phyloP scores from a whole-genome alignment of 352 stramenopile genomes.

The Phytopythium boreale region DNA sequence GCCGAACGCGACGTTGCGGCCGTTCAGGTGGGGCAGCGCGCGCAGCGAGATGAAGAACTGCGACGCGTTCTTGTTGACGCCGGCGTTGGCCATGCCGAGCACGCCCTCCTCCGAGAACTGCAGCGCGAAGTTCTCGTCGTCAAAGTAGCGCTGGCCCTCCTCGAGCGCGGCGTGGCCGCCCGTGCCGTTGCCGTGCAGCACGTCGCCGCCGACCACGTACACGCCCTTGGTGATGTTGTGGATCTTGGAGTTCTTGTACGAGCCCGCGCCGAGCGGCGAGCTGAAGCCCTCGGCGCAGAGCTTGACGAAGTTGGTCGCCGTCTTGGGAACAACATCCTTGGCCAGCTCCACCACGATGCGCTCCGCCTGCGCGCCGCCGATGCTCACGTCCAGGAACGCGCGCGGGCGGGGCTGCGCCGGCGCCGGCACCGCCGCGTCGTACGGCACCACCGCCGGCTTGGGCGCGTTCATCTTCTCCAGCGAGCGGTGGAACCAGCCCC shows the following conservation, averaged over 20 bases:
- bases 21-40: constrained; percentile 81
- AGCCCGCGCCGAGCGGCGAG: constrained; percentile 58
- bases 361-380: constrained; percentile 69
- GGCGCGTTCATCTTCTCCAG: constrained; percentile 84
- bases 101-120: constrained; percentile 84
- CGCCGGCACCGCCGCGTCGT: constrained; percentile 63
- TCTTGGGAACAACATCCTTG: constrained; percentile 79
- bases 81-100: constrained; percentile 97
- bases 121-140: constrained; percentile 86
- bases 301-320: constrained; percentile 71
- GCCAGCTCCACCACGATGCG: constrained; percentile 81
- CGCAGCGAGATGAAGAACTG: constrained; percentile 99
- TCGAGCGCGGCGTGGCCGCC: constrained; percentile 74
- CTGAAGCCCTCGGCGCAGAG: constrained; percentile 71
- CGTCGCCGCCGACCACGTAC: constrained; percentile 74
- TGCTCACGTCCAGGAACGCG: constrained; percentile 82
- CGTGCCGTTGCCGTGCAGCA: constrained; percentile 70
- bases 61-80: constrained; percentile 97
- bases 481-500: constrained; percentile 83
- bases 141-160: constrained; percentile 69
- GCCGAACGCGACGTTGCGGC: constrained; percentile 85
- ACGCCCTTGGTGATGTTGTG: constrained; percentile 85
- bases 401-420: constrained; percentile 54
- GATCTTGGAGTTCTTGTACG: constrained; percentile 82
- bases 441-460: constrained; percentile 42